Evolutionary conservation across 495 filamentous ascomycete genomes (phyloP).

Genomic region (Aspergillus leporis): DNA sequence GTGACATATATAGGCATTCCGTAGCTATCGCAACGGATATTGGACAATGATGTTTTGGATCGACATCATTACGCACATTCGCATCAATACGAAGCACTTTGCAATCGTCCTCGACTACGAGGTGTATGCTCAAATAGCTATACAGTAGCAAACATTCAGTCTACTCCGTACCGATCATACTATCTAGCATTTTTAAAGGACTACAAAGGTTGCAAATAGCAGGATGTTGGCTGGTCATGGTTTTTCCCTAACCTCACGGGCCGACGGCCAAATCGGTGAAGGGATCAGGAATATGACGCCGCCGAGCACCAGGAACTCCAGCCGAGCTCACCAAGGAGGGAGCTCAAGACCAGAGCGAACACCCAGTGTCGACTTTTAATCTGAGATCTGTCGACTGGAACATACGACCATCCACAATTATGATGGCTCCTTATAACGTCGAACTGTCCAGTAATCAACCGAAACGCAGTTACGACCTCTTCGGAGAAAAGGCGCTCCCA

Average conservation of each 20-base stretch:
- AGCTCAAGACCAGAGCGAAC: conserved; percentile 62
- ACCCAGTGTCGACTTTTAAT: conserved; percentile 56
- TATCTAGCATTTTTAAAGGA: conserved; percentile 8
- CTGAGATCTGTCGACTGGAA: conserved; percentile 94
- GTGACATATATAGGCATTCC: background rate
- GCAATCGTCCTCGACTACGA: background rate
- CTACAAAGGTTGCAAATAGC: background rate
- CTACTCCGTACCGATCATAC: background rate
- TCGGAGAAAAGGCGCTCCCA: conserved; percentile 38
- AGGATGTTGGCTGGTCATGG: conserved; percentile 76
- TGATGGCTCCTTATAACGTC: conserved; percentile 81
- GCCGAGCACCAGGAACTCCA: conserved; percentile 56
- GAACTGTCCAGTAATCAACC: conserved; percentile 83
- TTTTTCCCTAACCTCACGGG: conserved; percentile 80
- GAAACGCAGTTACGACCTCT: conserved; percentile 49
- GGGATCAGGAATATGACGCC: conserved; percentile 86
- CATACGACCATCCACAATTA: conserved; percentile 64
- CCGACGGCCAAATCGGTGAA: conserved; percentile 78
- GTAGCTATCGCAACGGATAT: background rate
- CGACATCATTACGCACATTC: too few relatives aligned
- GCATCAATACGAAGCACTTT: too few relatives aligned
- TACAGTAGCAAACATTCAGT: background rate
- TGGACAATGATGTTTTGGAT: background rate
- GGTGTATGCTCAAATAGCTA: background rate
- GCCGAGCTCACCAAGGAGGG: conserved; percentile 69